phyloP scores from a whole-genome alignment of 192 early-diverging fungal species.

The Phlyctochytrium planicorne region DNA sequence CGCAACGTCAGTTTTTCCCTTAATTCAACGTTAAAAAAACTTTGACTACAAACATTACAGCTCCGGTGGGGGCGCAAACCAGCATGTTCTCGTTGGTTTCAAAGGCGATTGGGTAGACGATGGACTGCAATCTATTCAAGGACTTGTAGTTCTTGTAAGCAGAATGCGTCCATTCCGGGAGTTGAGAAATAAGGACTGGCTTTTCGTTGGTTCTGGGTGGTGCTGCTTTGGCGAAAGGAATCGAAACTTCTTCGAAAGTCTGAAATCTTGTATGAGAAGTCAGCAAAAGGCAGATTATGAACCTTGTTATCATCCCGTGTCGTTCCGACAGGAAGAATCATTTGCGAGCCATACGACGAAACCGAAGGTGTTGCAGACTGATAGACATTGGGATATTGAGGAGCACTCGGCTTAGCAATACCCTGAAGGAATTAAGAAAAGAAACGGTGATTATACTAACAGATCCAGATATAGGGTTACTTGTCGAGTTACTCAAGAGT shows the following conservation, averaged over 20 bases:
- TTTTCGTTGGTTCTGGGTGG: constrained; percentile 65
- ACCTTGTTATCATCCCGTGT: constrained; percentile 65
- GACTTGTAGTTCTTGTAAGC: constrained; percentile 82
- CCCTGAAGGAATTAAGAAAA: constrained; percentile 4
- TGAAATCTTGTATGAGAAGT: constrained; percentile 27
- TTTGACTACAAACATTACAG: constrained; percentile 53
- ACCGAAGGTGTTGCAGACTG: constrained; percentile 72
- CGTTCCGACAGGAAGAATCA: constrained; percentile 77
- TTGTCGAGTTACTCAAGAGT: constrained; percentile 42
- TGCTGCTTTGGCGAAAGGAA: constrained; percentile 75
- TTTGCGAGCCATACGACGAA: constrained; percentile 75
- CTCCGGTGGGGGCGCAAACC: constrained; percentile 97
- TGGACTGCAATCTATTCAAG: constrained; percentile 94
- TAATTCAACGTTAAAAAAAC: background rate
- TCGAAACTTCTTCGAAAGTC: constrained; percentile 89
- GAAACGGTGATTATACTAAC: constrained; percentile 5
- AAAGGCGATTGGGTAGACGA: constrained; percentile 92
- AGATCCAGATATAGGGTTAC: constrained; percentile 40
- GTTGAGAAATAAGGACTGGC: constrained; percentile 59
- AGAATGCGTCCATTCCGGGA: constrained; percentile 70
- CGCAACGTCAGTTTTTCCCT: constrained; percentile 97
- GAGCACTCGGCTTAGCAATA: constrained; percentile 17
- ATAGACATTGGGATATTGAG: constrained; percentile 82
- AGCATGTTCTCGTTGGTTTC: constrained; percentile 98
- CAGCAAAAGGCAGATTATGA: constrained; percentile 14